Evolutionary conservation across 2,329 filamentous ascomycete genomes (phyloP), one percentile per base, ranked within the genome.

Genomic region (Pleomassaria siparia): DNA sequence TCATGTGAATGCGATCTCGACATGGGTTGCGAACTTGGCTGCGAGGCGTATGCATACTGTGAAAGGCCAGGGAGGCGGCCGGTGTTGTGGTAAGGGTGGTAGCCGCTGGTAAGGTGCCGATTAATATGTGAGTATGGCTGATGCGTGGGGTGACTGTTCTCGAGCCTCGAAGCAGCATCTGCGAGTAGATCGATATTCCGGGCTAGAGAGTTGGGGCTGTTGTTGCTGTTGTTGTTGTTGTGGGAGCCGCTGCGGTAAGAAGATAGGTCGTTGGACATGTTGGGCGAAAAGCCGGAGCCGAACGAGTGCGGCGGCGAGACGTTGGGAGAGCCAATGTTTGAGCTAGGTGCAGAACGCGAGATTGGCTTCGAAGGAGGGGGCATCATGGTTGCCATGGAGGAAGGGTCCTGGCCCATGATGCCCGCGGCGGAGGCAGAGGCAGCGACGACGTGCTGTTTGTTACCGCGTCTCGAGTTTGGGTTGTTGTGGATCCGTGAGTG

Each of bases 401-500:
- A 62, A 26, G 72, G 72, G 30, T 68, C 68, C 43, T 74, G 74
- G 54, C 82, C 80, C 53, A 83, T 77, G 40, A 80, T 67, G 20
- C 74, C 76, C 33, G 72, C 74, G 40, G 70, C 71, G 16, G 76
- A 74, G 12, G 80, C 77, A 2, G 78, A 78, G 1, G 79, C 78
- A 3, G 79, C 78, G 45, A 81, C 76, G 51, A 80, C 79, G 67
- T 84, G 79, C 51, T 84, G 84, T 79, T 96, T 96, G 80, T 95
- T 95, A 58, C 90, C 91, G 67, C 92, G 81, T 68, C 94, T 82
- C 48, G 91, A 96, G 80, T 97, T 97, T 49, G 94, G 92, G 76
- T 97, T 99, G 83, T 89, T 96, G 82, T 99, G 92, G 76, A 99
- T 99, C 71, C 92, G 84, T 70, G 92, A 96, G 76, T 99, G 92